These are phyloP conservation scores for Penicillium samsonianum DNA, from an alignment of 495 filamentous ascomycete genomes.

Conservation along the genomic window DNA sequence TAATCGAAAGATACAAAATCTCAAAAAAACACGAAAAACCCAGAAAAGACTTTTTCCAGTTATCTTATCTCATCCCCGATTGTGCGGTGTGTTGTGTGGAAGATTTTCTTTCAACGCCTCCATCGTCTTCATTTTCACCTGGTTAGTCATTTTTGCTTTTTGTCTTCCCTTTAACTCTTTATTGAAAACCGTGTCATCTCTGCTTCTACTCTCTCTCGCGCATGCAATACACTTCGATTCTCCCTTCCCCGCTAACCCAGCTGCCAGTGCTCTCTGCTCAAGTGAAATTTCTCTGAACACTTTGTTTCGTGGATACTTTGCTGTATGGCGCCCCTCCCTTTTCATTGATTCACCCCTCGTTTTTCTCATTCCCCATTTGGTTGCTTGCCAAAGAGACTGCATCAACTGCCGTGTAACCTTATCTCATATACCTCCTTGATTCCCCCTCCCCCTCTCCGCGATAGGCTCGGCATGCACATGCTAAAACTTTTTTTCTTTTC, in stretches of 20 bases:
- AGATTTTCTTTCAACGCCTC: slow-evolving; percentile 36
- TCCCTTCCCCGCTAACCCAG: slow-evolving; percentile 5
- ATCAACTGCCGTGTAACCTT: slow-evolving; percentile 22
- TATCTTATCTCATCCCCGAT: slow-evolving; percentile 39
- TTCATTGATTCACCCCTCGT: slow-evolving; percentile 13
- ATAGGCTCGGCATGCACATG: slow-evolving; percentile 17
- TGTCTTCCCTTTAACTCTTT: background rate
- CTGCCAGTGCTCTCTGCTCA: slow-evolving; percentile 14
- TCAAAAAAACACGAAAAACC: slow-evolving; percentile 45
- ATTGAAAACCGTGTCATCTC: background rate
- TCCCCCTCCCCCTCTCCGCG: slow-evolving; percentile 5
- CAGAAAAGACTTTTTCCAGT: slow-evolving; percentile 29
- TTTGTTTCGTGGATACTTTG: slow-evolving; percentile 23
- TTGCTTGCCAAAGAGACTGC: slow-evolving; percentile 16
- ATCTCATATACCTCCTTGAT: slow-evolving; percentile 9
- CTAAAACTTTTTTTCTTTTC: slow-evolving; percentile 15
- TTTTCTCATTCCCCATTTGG: slow-evolving; percentile 3
- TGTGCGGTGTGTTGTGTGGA: slow-evolving; percentile 46
- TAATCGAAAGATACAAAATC: slow-evolving; percentile 50
- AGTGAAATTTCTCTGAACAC: slow-evolving; percentile 19
- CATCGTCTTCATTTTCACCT: slow-evolving; percentile 23
- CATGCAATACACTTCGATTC: background rate
- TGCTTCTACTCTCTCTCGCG: background rate
- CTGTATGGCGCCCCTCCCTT: slow-evolving; percentile 13
- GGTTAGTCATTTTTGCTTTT: slow-evolving; percentile 25